Percentiles rank a stretch among this genome's conserved stretches.
These are phyloP conservation scores for Aspergillus fijiensis DNA, from an alignment of 2,329 filamentous ascomycete genomes.

Conservation along the genomic window DNA sequence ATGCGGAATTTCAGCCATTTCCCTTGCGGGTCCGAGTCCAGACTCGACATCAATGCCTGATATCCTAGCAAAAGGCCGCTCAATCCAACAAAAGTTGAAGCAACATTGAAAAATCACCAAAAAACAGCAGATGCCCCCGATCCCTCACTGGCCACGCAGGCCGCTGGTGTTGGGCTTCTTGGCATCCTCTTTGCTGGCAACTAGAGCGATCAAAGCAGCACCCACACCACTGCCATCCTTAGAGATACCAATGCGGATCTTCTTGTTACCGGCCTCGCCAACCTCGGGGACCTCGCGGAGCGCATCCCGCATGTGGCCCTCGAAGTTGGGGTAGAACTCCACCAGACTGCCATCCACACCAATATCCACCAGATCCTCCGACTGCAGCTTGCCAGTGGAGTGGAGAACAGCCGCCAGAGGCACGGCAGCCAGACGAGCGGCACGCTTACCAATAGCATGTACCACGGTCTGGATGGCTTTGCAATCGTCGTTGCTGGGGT, in stretches of 20 bases:
- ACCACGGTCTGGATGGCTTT: conserved; percentile 82
- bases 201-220: conserved; percentile 88
- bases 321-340: conserved; percentile 93
- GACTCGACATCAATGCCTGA: neutral
- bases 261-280: conserved; percentile 74
- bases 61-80: neutral
- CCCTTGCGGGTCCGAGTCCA: neutral
- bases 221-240: conserved; percentile 97
- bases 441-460: conserved; percentile 80
- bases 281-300: conserved; percentile 74
- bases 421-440: conserved; percentile 82
- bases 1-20: neutral
- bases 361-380: conserved; percentile 75
- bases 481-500: conserved; percentile 78
- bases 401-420: conserved; percentile 83
- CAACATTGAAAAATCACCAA: neutral
- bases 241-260: conserved; percentile 89
- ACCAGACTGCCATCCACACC: conserved; percentile 93
- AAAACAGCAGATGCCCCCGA: neutral
- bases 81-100: neutral
- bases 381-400: conserved; percentile 69
- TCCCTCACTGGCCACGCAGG: neutral
- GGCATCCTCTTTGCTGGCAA: conserved; percentile 59
- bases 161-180: conserved; percentile 11
- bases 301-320: conserved; percentile 82